Evolutionary conservation across 2,329 filamentous ascomycete species (phyloP), one percentile per base, ranked within the genome.

Genomic region (Colletotrichum gigasporum): DNA sequence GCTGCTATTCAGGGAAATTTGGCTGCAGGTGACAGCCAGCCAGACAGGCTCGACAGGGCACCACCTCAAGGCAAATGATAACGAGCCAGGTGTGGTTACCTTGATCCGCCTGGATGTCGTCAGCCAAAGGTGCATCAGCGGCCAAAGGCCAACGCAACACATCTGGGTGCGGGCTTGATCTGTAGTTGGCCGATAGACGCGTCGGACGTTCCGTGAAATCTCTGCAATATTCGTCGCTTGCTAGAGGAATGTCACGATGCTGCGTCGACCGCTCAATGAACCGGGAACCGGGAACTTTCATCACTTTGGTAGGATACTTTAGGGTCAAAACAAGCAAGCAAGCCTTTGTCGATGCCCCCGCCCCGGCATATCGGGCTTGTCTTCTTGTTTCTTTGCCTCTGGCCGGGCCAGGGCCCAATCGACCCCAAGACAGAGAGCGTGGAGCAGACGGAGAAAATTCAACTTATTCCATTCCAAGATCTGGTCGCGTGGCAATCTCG

Each of bases 181-280:
- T 39, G 37, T 22, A 14, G 57, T 60, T 60, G 57, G 57, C 16
- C 14, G 30, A 47, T 60, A 60, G 57, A 53, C 57, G 55, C 55
- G 55, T 37, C n/a, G n/a, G n/a, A n/a, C n/a, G n/a, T n/a, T n/a
- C n/a, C n/a, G n/a, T n/a, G n/a, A n/a, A n/a, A n/a, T n/a, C n/a
- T n/a, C n/a, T n/a, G n/a, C n/a, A n/a, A n/a, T n/a, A n/a, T n/a
- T n/a, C n/a, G n/a, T n/a, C n/a, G n/a, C n/a, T n/a, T n/a, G n/a
- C n/a, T n/a, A n/a, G n/a, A n/a, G n/a, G n/a, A n/a, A n/a, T n/a
- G n/a, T n/a, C n/a, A n/a, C n/a, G n/a, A n/a, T n/a, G n/a, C n/a
- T n/a, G n/a, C n/a, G n/a, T n/a, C n/a, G n/a, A n/a, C n/a, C n/a
- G n/a, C n/a, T n/a, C n/a, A n/a, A n/a, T n/a, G n/a, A n/a, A n/a